Conservation (phyloP, 2,329 filamentous ascomycete species). For the Thermothelomyces thermophilus region DNA sequence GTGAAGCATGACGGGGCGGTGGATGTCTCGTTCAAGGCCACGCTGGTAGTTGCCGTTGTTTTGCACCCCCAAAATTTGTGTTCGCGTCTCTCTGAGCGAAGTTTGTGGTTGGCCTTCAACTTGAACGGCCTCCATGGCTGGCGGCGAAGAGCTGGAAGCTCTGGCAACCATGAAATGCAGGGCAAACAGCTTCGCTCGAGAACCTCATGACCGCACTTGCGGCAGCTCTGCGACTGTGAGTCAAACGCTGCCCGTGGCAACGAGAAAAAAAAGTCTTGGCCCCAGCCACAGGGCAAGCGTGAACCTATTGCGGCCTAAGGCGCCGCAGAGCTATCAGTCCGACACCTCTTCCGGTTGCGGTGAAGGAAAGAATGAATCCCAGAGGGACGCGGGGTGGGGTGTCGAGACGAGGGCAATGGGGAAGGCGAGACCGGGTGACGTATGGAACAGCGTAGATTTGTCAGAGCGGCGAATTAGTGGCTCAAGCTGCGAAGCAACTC, state of each 20-base stretch:
- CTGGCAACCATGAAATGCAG: not conserved
- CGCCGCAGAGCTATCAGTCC: not conserved
- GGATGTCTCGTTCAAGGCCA: too few relatives aligned
- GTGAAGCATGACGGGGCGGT: too few relatives aligned
- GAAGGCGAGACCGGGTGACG: not conserved
- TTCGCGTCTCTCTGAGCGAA: too few relatives aligned
- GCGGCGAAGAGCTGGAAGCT: not conserved
- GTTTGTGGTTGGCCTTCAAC: too few relatives aligned
- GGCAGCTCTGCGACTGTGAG: slow-evolving; percentile 1
- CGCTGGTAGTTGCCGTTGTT: too few relatives aligned
- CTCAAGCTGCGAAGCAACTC: too few relatives aligned
- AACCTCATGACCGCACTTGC: slow-evolving; percentile 3
- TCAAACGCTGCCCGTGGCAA: slow-evolving; percentile 5
- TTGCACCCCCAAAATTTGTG: too few relatives aligned
- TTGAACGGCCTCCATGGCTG: not conserved
- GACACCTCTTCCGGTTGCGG: too few relatives aligned
- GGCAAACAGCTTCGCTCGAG: too few relatives aligned
- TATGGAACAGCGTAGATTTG: not conserved
- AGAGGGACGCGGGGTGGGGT: slow-evolving; percentile 2
- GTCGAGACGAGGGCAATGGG: not conserved
- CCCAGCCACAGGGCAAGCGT: slow-evolving; percentile 1
- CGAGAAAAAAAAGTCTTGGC: not conserved
- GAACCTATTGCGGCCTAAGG: slow-evolving; percentile 8
- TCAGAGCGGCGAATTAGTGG: too few relatives aligned
- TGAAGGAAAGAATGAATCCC: too few relatives aligned